Evolutionary conservation across 345 rosid species (phyloP).

Genomic region (Hibiscus trionum): DNA sequence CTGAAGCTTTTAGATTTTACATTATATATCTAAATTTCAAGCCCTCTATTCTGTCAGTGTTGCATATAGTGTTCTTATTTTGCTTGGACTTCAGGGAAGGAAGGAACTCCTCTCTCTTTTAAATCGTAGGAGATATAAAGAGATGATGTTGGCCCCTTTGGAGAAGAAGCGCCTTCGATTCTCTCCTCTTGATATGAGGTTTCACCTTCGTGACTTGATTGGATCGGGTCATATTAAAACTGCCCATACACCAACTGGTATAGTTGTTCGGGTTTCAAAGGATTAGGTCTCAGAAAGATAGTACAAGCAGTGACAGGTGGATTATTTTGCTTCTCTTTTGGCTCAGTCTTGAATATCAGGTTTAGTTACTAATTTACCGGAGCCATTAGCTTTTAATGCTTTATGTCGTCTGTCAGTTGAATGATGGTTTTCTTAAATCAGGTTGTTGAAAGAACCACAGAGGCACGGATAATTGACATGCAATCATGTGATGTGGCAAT

Average conservation of each 20-base stretch:
- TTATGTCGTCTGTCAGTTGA: neutral
- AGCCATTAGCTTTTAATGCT: neutral
- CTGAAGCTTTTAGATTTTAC: neutral
- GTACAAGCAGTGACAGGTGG: neutral
- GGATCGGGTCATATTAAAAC: slow-evolving; percentile 85
- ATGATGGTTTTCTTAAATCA: neutral
- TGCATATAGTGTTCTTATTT: neutral
- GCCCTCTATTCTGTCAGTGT: neutral
- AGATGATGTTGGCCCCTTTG: slow-evolving; percentile 76
- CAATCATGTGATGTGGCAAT: neutral
- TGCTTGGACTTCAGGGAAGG: slow-evolving; percentile 55
- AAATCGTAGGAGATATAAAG: slow-evolving; percentile 72
- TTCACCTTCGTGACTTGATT: slow-evolving; percentile 87
- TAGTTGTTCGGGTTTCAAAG: slow-evolving; percentile 53
- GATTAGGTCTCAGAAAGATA: slow-evolving; percentile 30
- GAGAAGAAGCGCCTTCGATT: slow-evolving; percentile 78
- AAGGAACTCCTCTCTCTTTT: slow-evolving; percentile 64
- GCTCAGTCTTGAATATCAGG: slow-evolving; percentile 15
- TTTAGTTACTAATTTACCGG: neutral
- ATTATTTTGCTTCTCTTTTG: slow-evolving; percentile 4
- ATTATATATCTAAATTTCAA: neutral
- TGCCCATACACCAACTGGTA: slow-evolving; percentile 44
- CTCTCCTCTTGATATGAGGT: slow-evolving; percentile 85
- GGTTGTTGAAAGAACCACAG: slow-evolving; percentile 7
- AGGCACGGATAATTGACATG: neutral